Evolutionary conservation across 148 eudicot species (phyloP), one percentile per base, ranked within the genome.

Genomic region (Limonium bicolor): DNA sequence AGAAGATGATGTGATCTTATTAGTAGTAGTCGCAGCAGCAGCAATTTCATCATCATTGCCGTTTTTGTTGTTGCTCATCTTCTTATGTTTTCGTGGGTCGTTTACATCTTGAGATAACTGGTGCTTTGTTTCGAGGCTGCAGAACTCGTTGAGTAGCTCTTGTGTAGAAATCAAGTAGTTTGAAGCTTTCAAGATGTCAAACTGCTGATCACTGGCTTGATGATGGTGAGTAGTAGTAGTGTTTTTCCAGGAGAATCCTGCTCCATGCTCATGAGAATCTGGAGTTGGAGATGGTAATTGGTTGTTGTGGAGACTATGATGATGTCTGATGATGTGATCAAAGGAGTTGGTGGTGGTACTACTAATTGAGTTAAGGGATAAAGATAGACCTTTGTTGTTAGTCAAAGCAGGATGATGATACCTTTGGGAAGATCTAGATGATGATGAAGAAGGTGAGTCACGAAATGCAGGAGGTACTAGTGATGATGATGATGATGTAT

Each of bases 331-430:
- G n/a, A n/a, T n/a, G n/a, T n/a, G 10, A 36, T 87, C 83, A 53
- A 83, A 88, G 20, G 94, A 76, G 50, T 79, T 94, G 0, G 80
- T 31, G 13, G 73, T 27, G 4, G 93, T 77, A 30, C 95, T 94
- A 30, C 80, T 74, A 0, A 63, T 61, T 0, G 97, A 72, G 7
- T 69, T 60, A 6, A 90, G 66, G 15, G 97, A 90, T n/a, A 90
- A 78, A 0, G 97, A 84, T 36, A 90, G 78, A 0, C 97, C 95
- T 67, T 84, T 83, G 50, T 88, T 94, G 53, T 83, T 79, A 10
- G 80, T 81, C 63, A 79, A 90, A 59, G 86, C 80, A 10, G 86
- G 68, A 37, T 83, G 77, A 26, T 76, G 82, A 62, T 74, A 71
- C 54, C 88, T 78, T 47, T 64, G 11, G 2, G 78, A 60, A 8